phyloP scores from a whole-genome alignment of 352 stramenopile genomes.

The Phytophthora foliorum region DNA sequence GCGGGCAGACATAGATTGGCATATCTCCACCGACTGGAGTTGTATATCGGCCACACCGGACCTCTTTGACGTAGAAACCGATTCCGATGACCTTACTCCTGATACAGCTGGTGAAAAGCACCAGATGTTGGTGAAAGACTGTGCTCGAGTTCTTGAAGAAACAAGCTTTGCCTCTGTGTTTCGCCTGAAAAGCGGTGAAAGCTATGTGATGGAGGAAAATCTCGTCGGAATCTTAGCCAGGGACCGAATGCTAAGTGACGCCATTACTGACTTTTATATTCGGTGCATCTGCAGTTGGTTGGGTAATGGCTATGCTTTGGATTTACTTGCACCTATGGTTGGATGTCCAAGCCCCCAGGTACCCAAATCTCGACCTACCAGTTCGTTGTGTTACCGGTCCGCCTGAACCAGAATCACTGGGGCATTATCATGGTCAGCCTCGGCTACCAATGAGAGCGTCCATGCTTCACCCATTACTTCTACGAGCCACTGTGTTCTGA shows the following conservation, averaged over 20 bases:
- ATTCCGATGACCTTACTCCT: too few species aligned
- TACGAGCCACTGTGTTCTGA: too few species aligned
- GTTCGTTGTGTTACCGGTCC: not conserved
- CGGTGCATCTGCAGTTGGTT: slow-evolving; percentile 5
- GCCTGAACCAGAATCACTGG: not conserved
- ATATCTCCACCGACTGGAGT: not conserved
- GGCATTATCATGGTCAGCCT: not conserved
- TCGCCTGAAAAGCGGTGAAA: not conserved
- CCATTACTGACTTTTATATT: slow-evolving; percentile 5
- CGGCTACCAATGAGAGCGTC: not conserved
- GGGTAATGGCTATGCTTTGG: not conserved
- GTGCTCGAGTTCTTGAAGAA: too few species aligned
- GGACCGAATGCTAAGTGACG: slow-evolving; percentile 8
- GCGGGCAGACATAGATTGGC: not conserved
- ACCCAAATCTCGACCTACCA: not conserved
- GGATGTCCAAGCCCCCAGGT: not conserved
- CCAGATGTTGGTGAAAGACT: too few species aligned
- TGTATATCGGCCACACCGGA: not conserved
- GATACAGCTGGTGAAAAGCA: too few species aligned
- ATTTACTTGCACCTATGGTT: not conserved
- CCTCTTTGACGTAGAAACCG: too few species aligned
- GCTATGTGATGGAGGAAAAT: slow-evolving; percentile 5
- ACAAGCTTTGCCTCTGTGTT: too few species aligned
- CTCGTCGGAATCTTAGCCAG: slow-evolving; percentile 7
- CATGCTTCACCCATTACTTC: too few species aligned